Evolutionary conservation across 2,329 filamentous ascomycete species (phyloP).

Genomic region (Cladosporium sp.): DNA sequence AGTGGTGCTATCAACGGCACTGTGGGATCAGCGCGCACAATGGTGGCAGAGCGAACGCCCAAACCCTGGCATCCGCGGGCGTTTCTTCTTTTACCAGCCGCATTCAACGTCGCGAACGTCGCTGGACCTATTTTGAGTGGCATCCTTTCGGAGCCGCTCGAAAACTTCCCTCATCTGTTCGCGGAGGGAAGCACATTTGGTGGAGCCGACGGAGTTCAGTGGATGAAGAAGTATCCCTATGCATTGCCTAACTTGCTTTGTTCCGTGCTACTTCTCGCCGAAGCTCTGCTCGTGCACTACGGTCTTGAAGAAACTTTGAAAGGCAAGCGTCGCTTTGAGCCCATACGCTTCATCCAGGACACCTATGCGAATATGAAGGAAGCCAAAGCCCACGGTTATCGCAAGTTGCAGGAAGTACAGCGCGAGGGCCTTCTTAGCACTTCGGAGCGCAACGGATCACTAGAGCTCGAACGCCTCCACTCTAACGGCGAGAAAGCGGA

Average conservation of each 20-base stretch:
- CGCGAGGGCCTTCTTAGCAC: constrained; percentile 30
- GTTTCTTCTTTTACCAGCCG: constrained; percentile 37
- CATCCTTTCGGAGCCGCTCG: constrained; percentile 57
- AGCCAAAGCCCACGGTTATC: constrained; percentile 27
- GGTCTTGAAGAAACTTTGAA: constrained; percentile 55
- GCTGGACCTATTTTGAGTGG: constrained; percentile 54
- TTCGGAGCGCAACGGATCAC: constrained; percentile 24
- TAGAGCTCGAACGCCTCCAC: constrained; percentile 36
- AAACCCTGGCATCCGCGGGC: constrained; percentile 39
- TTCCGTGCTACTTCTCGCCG: constrained; percentile 51
- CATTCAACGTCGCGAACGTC: constrained; percentile 41
- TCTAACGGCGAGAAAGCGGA: constrained; percentile 26
- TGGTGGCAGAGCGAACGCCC: constrained; percentile 38
- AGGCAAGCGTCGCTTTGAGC: constrained; percentile 26
- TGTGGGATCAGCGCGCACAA: constrained; percentile 39
- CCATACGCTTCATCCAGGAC: constrained; percentile 18
- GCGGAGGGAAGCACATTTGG: constrained; percentile 53
- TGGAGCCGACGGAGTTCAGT: constrained; percentile 51
- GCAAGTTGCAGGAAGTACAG: constrained; percentile 21
- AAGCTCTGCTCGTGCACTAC: constrained; percentile 53
- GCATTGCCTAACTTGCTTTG: constrained; percentile 61
- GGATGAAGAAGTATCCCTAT: constrained; percentile 61
- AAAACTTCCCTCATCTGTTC: constrained; percentile 54
- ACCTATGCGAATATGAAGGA: constrained; percentile 19
- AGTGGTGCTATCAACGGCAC: constrained; percentile 40